Percentiles rank a stretch among this genome's conserved stretches.
phyloP scores from a whole-genome alignment of 2,329 filamentous ascomycete species.

The Zymoseptoria brevis region DNA sequence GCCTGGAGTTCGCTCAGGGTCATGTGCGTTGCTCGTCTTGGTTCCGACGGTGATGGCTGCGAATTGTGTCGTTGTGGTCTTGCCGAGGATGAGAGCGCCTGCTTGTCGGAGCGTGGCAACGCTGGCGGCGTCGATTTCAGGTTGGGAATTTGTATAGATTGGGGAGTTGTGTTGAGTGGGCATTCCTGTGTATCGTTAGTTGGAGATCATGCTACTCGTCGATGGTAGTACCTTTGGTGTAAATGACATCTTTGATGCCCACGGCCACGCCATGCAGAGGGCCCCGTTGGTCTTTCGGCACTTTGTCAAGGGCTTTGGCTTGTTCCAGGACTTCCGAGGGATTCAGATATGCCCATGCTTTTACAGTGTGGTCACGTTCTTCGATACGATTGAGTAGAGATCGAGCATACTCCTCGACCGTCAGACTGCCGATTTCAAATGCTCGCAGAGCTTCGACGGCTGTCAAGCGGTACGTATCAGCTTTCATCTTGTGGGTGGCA shows the following conservation, averaged over 20 bases:
- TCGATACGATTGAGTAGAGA: slow-evolving; percentile 42
- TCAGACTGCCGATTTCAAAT: slow-evolving; percentile 36
- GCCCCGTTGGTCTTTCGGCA: slow-evolving; percentile 43
- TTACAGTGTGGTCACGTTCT: slow-evolving; percentile 38
- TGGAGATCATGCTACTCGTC: not conserved
- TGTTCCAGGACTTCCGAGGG: slow-evolving; percentile 27
- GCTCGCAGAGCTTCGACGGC: slow-evolving; percentile 36
- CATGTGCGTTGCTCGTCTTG: slow-evolving; percentile 50
- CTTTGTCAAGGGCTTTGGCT: slow-evolving; percentile 43
- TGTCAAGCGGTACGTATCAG: slow-evolving; percentile 28
- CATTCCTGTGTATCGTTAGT: slow-evolving; percentile 35
- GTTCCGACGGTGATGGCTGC: slow-evolving; percentile 48
- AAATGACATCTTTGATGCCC: slow-evolving; percentile 55
- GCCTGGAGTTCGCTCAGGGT: slow-evolving; percentile 49
- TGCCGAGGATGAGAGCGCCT: slow-evolving; percentile 52
- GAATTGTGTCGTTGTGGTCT: slow-evolving; percentile 59
- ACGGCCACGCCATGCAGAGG: slow-evolving; percentile 51
- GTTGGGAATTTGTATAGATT: slow-evolving; percentile 42
- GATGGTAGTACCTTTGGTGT: slow-evolving; percentile 35
- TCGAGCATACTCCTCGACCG: slow-evolving; percentile 43
- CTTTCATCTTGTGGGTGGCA: slow-evolving; percentile 1
- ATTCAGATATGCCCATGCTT: slow-evolving; percentile 46
- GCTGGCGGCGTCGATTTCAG: slow-evolving; percentile 45
- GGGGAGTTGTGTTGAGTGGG: slow-evolving; percentile 50
- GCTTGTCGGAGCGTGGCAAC: slow-evolving; percentile 46